These are phyloP conservation scores for Exophiala mesophila DNA, from an alignment of 2,329 filamentous ascomycete species.

Conservation along the genomic window DNA sequence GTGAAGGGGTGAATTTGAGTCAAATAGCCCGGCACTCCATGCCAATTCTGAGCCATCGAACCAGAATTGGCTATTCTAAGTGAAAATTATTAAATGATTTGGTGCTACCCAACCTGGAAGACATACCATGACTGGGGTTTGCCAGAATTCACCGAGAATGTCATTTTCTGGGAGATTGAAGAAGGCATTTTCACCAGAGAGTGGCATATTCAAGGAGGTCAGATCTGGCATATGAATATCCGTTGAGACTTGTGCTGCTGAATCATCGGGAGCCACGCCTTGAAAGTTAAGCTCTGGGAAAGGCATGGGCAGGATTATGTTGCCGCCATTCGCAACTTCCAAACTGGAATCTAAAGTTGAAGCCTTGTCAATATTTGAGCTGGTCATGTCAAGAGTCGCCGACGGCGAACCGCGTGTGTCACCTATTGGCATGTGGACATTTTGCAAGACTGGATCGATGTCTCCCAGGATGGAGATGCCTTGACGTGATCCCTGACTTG, in stretches of 20 bases:
- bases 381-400: too few species aligned
- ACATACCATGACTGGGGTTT: conserved; percentile 10
- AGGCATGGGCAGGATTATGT: neutral
- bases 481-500: conserved; percentile 4
- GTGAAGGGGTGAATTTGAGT: conserved; percentile 6
- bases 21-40: conserved; percentile 6
- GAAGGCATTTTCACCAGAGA: too few species aligned
- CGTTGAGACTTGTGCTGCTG: neutral
- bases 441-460: neutral
- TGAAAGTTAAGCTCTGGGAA: neutral
- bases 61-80: conserved; percentile 15
- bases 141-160: too few species aligned
- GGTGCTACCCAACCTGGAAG: too few species aligned
- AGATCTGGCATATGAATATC: too few species aligned
- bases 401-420: neutral
- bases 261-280: neutral
- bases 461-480: neutral
- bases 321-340: too few species aligned
- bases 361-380: too few species aligned
- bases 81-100: too few species aligned
- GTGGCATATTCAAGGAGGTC: too few species aligned
- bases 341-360: too few species aligned
- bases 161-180: too few species aligned
- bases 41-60: conserved; percentile 11
- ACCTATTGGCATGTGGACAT: neutral